These are phyloP conservation scores for Beverwykella pulmonaria DNA, from an alignment of 495 filamentous ascomycete genomes.

Conservation along the genomic window DNA sequence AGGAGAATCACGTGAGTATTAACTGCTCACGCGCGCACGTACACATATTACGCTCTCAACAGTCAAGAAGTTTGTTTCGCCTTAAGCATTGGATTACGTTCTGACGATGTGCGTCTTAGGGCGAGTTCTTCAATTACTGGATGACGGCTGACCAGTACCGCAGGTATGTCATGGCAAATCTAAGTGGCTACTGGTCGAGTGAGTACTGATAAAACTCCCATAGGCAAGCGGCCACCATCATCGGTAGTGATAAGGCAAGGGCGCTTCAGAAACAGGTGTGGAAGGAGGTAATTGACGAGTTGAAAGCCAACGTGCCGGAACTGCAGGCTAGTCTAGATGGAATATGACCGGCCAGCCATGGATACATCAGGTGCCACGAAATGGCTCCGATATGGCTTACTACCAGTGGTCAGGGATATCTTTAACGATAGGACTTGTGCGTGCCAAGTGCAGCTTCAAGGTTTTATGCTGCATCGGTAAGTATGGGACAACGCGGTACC, in stretches of 20 bases:
- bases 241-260: constrained; percentile 13
- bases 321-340: constrained; percentile 15
- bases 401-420: no score
- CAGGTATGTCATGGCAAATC: constrained; percentile 11
- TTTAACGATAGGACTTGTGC: no score
- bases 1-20: constrained; percentile 8
- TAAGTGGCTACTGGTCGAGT: background rate
- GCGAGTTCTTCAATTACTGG: constrained; percentile 17
- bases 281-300: constrained; percentile 16
- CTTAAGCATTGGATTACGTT: constrained; percentile 1
- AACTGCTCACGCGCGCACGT: background rate
- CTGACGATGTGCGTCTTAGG: constrained; percentile 10
- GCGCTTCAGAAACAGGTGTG: constrained; percentile 10
- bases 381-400: no score
- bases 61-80: constrained; percentile 3
- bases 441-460: no score
- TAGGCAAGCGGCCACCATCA: constrained; percentile 2
- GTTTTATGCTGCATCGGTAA: no score
- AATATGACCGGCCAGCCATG: constrained; percentile 7
- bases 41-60: constrained; percentile 1
- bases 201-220: constrained; percentile 4
- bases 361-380: background rate
- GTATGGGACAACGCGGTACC: no score
- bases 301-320: constrained; percentile 14
- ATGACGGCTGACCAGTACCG: constrained; percentile 9